Percentiles rank a stretch among this genome's conserved stretches.
Evolutionary conservation across 371 early-diverging fungal species (phyloP).

Genomic region (Mortierella sp.): DNA sequence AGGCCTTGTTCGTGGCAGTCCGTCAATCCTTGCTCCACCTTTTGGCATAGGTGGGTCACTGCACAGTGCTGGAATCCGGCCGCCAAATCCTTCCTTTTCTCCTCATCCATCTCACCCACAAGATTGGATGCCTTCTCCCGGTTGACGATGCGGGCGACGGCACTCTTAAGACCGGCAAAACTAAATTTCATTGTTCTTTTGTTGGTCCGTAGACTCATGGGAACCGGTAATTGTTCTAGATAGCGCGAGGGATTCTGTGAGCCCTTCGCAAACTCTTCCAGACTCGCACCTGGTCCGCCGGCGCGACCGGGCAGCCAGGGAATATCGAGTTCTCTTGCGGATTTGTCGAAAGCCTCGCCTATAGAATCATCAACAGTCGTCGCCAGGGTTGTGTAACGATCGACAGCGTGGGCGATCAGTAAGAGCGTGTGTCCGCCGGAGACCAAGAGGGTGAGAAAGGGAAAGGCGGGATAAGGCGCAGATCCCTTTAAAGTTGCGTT

Average conservation of each 20-base stretch:
- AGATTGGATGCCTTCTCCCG: constrained; percentile 36
- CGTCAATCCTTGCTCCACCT: constrained; percentile 70
- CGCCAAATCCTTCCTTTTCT: constrained; percentile 70
- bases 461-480: constrained; percentile 58
- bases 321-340: constrained; percentile 72
- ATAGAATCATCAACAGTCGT: constrained; percentile 84
- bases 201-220: constrained; percentile 70
- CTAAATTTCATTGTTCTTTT: constrained; percentile 71
- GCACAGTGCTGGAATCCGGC: constrained; percentile 81
- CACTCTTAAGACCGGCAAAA: constrained; percentile 84
- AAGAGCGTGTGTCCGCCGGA: constrained; percentile 88
- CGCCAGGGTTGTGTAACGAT: constrained; percentile 73
- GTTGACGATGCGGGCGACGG: constrained; percentile 62
- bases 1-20: constrained; percentile 57
- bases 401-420: constrained; percentile 72
- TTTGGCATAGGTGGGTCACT: constrained; percentile 75
- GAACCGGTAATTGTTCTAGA: constrained; percentile 66
- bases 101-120: constrained; percentile 23
- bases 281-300: constrained; percentile 83
- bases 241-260: constrained; percentile 62
- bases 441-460: constrained; percentile 83
- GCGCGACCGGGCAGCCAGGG: constrained; percentile 74
- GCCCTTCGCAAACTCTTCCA: constrained; percentile 71
- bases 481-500: too few relatives aligned
- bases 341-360: constrained; percentile 89